Evolutionary conservation across 2,329 filamentous ascomycete species (phyloP).

Genomic region (Aureobasidium mangrovei): DNA sequence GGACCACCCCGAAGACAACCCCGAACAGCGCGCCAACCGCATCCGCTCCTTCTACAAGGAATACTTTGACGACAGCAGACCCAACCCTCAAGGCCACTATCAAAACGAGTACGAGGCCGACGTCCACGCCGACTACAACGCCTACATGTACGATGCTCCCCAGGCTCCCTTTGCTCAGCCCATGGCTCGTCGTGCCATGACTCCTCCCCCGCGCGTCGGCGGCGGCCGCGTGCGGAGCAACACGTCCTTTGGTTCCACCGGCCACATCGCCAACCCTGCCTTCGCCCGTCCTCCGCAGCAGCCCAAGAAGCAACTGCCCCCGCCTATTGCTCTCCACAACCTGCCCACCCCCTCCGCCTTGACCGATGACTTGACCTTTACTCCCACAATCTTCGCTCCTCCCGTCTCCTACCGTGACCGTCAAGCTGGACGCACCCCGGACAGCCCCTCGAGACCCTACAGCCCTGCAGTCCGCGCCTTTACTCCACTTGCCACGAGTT

Average conservation of each 20-base stretch:
- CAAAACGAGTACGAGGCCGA: conserved; percentile 57
- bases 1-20: conserved; percentile 78
- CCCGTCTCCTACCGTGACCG: conserved; percentile 54
- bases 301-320: conserved; percentile 55
- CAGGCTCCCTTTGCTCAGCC: conserved; percentile 60
- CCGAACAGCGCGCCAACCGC: conserved; percentile 87
- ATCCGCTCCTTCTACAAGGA: conserved; percentile 99
- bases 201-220: conserved; percentile 68
- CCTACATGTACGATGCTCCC: conserved; percentile 44
- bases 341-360: conserved; percentile 81
- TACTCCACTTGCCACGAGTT: conserved; percentile 72
- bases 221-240: conserved; percentile 36
- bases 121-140: conserved; percentile 49
- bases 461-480: conserved; percentile 62
- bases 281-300: conserved; percentile 22
- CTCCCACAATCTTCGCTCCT: conserved; percentile 78
- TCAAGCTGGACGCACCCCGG: conserved; percentile 54
- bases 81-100: conserved; percentile 28
- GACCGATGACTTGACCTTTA: conserved; percentile 58
- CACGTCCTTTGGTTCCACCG: conserved; percentile 37
- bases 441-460: conserved; percentile 59
- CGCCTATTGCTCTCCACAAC: conserved; percentile 63
- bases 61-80: conserved; percentile 83
- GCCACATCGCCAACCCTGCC: conserved; percentile 27
- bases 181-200: conserved; percentile 86